A percentile compares a stretch with the other conserved stretches of the same genome.
These are phyloP conservation scores for Ganoderma multipileum DNA, from an alignment of 1,284 basidiomycete species.

Conservation along the genomic window DNA sequence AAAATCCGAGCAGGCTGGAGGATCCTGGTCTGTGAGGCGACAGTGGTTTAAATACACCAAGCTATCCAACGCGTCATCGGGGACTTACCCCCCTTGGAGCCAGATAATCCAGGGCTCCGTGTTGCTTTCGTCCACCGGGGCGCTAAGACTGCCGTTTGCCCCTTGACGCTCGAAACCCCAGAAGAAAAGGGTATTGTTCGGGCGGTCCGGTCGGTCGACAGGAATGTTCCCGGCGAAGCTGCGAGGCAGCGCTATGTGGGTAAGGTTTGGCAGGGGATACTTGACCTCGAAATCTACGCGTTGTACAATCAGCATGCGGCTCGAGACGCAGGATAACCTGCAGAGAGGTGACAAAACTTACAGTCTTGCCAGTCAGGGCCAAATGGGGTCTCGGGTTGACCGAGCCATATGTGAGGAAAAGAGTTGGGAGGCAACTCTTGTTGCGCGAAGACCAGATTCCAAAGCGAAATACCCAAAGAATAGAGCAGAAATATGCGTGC, in stretches of 20 bases:
- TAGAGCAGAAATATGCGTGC: not conserved
- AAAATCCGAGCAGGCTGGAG: constrained; percentile 68
- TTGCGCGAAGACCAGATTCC: not conserved
- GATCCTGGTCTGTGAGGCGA: constrained; percentile 61
- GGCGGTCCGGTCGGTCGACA: constrained; percentile 65
- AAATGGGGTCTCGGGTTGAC: constrained; percentile 33
- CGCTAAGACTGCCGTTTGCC: constrained; percentile 56
- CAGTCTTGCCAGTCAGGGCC: constrained; percentile 41
- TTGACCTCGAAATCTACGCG: constrained; percentile 34
- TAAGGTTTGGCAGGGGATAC: constrained; percentile 61
- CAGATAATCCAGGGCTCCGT: constrained; percentile 74
- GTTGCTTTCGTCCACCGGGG: constrained; percentile 44
- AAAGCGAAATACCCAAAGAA: not conserved
- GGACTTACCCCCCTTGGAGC: constrained; percentile 71
- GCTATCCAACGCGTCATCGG: not conserved
- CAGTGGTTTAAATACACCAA: not conserved
- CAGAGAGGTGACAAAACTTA: constrained; percentile 22
- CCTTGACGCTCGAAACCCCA: constrained; percentile 63
- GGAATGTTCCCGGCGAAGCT: constrained; percentile 74
- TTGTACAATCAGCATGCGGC: too few relatives aligned
- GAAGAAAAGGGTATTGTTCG: constrained; percentile 77
- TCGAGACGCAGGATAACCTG: not conserved
- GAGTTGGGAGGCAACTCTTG: constrained; percentile 20
- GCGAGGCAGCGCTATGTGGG: constrained; percentile 54
- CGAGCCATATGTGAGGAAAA: constrained; percentile 33